phyloP scores from a whole-genome alignment of 352 stramenopile species.

The Aphanomyces cochlioides region DNA sequence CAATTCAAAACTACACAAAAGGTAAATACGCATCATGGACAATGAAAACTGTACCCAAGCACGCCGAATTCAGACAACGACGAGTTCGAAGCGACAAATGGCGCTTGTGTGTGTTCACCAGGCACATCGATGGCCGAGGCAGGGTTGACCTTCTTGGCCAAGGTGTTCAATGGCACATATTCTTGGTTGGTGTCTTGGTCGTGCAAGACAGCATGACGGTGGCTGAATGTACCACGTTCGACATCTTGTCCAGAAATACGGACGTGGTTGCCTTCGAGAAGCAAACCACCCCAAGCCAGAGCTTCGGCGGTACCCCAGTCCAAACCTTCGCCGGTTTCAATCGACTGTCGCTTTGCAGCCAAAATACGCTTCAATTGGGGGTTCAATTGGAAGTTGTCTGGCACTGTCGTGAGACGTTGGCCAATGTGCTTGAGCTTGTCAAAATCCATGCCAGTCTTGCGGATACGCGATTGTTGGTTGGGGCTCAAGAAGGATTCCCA shows the following conservation, averaged over 20 bases:
- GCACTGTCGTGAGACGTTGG: conserved; percentile 73
- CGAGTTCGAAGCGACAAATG: conserved; percentile 92
- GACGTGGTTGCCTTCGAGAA: conserved; percentile 89
- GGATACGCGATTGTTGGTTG: conserved; percentile 88
- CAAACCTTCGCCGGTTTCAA: conserved; percentile 82
- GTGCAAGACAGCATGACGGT: conserved; percentile 93
- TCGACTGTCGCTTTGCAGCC: conserved; percentile 69
- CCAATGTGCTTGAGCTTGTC: conserved; percentile 91
- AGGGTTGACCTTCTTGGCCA: conserved; percentile 63
- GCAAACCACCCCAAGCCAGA: conserved; percentile 92
- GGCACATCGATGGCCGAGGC: conserved; percentile 43
- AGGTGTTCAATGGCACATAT: conserved; percentile 91
- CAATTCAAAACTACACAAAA: conserved; percentile 89
- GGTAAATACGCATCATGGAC: neutral
- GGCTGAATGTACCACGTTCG: conserved; percentile 89
- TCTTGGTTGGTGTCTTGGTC: conserved; percentile 93
- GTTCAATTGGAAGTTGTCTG: conserved; percentile 89
- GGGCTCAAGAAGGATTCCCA: conserved; percentile 97
- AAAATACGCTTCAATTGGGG: conserved; percentile 94
- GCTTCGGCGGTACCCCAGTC: conserved; percentile 97
- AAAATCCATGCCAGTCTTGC: conserved; percentile 91
- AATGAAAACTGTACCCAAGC: conserved; percentile 42
- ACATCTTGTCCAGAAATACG: conserved; percentile 94
- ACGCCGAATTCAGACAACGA: conserved; percentile 95
- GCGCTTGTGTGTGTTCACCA: conserved; percentile 71